A percentile compares a stretch with the other conserved stretches of the same genome.
These are phyloP conservation scores for Chaetomiaceae sp. DNA, from an alignment of 2,329 filamentous ascomycete species.

Conservation along the genomic window DNA sequence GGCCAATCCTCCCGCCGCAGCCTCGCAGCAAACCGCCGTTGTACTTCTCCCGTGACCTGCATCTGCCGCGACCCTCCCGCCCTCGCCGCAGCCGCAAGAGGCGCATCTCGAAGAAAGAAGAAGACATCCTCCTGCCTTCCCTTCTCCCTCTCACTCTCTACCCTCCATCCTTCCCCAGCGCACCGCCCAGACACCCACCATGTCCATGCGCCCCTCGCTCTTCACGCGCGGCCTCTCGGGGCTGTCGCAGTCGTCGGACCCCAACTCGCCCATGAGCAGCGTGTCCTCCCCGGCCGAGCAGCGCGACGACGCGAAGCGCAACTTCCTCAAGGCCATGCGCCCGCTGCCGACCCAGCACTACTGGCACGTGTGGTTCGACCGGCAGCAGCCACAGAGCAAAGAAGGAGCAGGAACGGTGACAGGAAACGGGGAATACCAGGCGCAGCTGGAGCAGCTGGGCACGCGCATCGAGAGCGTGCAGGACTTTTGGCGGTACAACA, in stretches of 20 bases:
- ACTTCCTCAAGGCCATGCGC: constrained; percentile 71
- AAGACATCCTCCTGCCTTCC: not conserved
- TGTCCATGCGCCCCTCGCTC: constrained; percentile 54
- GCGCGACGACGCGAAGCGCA: constrained; percentile 76
- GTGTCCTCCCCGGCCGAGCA: constrained; percentile 66
- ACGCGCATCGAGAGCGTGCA: constrained; percentile 71
- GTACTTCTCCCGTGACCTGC: not conserved
- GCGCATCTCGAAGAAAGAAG: not conserved
- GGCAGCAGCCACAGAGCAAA: constrained; percentile 34
- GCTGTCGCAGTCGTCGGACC: constrained; percentile 55
- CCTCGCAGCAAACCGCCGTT: constrained; percentile 2
- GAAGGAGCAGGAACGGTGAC: constrained; percentile 23
- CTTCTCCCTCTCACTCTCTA: not conserved
- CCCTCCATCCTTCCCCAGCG: not conserved
- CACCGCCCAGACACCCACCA: constrained; percentile 33
- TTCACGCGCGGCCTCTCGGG: constrained; percentile 61
- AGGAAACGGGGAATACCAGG: constrained; percentile 46
- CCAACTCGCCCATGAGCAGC: constrained; percentile 48
- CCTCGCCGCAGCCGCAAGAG: not conserved
- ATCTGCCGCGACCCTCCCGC: not conserved
- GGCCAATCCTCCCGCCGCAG: constrained; percentile 6
- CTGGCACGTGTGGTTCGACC: constrained; percentile 69
- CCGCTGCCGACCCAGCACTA: constrained; percentile 74
- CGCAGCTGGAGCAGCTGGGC: constrained; percentile 58
- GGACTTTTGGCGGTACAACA: constrained; percentile 80